Evolutionary conservation across 352 stramenopile species (phyloP), one percentile per base, ranked within the genome.

Genomic region (Phytopythium cucurbitacearum): DNA sequence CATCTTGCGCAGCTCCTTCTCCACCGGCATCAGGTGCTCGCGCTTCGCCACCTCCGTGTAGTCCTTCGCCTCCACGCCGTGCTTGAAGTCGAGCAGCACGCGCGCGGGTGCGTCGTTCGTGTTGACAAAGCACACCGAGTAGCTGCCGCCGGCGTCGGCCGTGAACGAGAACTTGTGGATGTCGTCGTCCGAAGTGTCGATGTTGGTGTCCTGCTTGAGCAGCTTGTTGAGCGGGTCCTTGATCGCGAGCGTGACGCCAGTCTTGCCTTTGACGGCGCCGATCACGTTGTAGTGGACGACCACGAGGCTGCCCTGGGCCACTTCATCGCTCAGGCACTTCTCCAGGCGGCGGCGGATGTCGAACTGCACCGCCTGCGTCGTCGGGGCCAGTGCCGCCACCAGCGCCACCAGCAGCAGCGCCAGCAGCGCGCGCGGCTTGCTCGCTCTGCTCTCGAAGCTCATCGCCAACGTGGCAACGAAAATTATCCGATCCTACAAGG

Each of bases 1-100:
- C 83, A 96, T 90, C 76, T 94, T 94, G 46, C 82, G 79, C 36
- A 96, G 67, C 63, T 96, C 86, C 51, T 89, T 87, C 64, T 96
- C 83, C 35, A 96, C 80, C 1, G 86, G 86, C 84, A 93, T 91
- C 21, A 96, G 67, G 64, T 96, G 86, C 64, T 96, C 86, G 34
- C 82, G 67, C 73, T 94, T 96, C 52, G 86, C 86, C 34, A 94
- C 80, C 52, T 94, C 85, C 34, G 83, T 82, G 70, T 94, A 94
- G 60, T 96, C 86, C 65, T 94, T 94, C 48, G 86, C 84, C 53
- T 94, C 82, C 16, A 94, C 82, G 40, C 86, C 86, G 65, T 91
- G 78, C 63, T 93, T 93, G 59, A 94, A 92, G 57, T 94, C 83
- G 39, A 96, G 67, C 76, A 85, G 76, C n/a, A 91, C 68, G 47